phyloP scores from a whole-genome alignment of 257 asterid species.

The Oldenlandia corymbosa region DNA sequence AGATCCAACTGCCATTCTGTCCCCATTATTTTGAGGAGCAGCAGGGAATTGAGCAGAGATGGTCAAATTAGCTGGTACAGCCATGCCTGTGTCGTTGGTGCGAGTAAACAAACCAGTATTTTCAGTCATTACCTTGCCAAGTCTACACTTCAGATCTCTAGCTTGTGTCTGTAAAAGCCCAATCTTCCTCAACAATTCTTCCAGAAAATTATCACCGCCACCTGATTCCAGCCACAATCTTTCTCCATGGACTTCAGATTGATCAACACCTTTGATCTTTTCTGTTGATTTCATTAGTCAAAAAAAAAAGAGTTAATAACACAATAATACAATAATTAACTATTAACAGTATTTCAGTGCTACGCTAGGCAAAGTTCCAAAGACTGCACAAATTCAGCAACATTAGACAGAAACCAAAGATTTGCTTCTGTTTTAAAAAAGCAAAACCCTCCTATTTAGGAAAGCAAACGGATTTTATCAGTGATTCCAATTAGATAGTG shows the following conservation, averaged over 20 bases:
- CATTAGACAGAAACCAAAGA: neutral
- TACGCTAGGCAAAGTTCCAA: neutral
- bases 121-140: conserved; percentile 36
- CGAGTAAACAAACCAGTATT: conserved; percentile 35
- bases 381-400: neutral
- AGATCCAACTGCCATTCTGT: conserved; percentile 35
- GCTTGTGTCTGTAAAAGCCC: conserved; percentile 40
- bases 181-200: conserved; percentile 42
- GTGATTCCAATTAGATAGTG: too few species aligned
- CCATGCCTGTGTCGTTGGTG: conserved; percentile 22
- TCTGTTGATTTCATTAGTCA: conserved; percentile 18
- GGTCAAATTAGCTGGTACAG: conserved; percentile 23
- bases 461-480: too few species aligned
- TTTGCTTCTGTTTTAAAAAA: too few species aligned
- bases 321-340: too few species aligned
- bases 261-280: conserved; percentile 29
- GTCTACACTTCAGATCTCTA: conserved; percentile 39
- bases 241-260: conserved; percentile 37
- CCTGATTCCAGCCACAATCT: conserved; percentile 25
- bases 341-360: too few species aligned
- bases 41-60: conserved; percentile 31
- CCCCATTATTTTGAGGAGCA: conserved; percentile 39
- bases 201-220: conserved; percentile 34
- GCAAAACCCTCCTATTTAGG: too few species aligned
- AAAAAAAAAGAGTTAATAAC: conserved; percentile 1